Conservation (phyloP, 192 early-diverging fungal genomes). For the Endogone sp. region DNA sequence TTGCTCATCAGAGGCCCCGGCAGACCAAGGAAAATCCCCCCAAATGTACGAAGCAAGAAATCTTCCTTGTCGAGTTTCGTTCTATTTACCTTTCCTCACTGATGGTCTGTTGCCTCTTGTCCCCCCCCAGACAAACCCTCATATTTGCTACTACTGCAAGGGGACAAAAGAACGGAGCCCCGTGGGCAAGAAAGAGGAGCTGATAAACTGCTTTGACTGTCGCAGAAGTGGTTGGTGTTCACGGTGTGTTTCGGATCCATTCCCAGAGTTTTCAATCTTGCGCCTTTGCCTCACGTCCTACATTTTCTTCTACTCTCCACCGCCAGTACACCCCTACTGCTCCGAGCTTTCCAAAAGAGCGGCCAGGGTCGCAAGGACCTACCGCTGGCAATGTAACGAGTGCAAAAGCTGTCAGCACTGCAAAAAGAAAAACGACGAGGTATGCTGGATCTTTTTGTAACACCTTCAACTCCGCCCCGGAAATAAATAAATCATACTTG, state of each 20-base stretch:
- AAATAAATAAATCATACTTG: slow-evolving; percentile 4
- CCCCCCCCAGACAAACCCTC: neutral
- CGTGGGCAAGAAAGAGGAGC: slow-evolving; percentile 11
- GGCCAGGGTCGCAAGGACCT: slow-evolving; percentile 25
- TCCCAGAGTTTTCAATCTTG: neutral
- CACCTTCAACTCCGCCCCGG: neutral
- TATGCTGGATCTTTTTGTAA: slow-evolving; percentile 6
- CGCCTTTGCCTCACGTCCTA: neutral
- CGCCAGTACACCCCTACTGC: slow-evolving; percentile 40
- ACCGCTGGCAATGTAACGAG: slow-evolving; percentile 46
- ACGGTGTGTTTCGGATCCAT: neutral
- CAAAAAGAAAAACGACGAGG: slow-evolving; percentile 36
- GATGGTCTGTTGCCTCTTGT: no score
- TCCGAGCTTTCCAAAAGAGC: slow-evolving; percentile 26
- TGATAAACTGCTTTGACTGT: slow-evolving; percentile 44
- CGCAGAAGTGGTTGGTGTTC: slow-evolving; percentile 39
- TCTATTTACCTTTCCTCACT: no score
- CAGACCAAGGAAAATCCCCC: neutral
- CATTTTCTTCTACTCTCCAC: slow-evolving; percentile 1
- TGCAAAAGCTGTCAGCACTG: slow-evolving; percentile 50
- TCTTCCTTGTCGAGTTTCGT: no score
- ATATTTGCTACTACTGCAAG: neutral
- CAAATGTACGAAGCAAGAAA: neutral
- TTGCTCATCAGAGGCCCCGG: neutral
- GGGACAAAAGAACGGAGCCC: neutral